phyloP scores from a whole-genome alignment of 306 rosid species.

The Vigna trinervia region DNA sequence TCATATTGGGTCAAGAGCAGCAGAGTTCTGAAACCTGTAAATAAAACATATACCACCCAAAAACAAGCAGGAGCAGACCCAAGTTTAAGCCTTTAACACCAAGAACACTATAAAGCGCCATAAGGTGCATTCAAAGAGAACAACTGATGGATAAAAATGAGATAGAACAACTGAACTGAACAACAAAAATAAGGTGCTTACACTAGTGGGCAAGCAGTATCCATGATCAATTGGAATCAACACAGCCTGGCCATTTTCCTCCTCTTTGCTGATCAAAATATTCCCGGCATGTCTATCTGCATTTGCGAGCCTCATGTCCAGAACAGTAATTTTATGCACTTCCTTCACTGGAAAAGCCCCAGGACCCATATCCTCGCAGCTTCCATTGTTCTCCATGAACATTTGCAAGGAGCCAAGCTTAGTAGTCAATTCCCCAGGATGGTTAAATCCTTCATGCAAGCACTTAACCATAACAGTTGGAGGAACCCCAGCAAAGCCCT shows the following conservation, averaged over 20 bases:
- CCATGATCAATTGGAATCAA: conserved; percentile 97
- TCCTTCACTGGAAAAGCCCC: conserved; percentile 79
- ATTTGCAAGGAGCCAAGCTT: conserved; percentile 97
- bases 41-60: background rate
- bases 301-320: conserved; percentile 89
- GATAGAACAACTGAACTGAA: background rate
- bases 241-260: conserved; percentile 59
- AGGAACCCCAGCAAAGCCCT: conserved; percentile 94
- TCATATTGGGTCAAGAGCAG: conserved; percentile 15
- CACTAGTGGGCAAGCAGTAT: conserved; percentile 92
- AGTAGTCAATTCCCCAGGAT: conserved; percentile 62
- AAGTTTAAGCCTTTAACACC: conserved; percentile 24
- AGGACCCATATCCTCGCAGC: conserved; percentile 96
- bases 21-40: conserved; percentile 1
- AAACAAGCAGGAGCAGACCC: conserved; percentile 17
- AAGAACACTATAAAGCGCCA: conserved; percentile 33
- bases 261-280: conserved; percentile 67
- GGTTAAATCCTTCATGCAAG: conserved; percentile 72
- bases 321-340: conserved; percentile 85
- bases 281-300: conserved; percentile 97
- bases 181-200: conserved; percentile 52
- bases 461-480: conserved; percentile 79
- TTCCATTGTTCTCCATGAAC: conserved; percentile 82
- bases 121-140: conserved; percentile 19
- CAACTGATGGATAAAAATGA: background rate